Percentiles rank a stretch among this genome's conserved stretches.
These are phyloP conservation scores for Solidago caesia DNA, from an alignment of 129 eudicot genomes.

Conservation along the genomic window DNA sequence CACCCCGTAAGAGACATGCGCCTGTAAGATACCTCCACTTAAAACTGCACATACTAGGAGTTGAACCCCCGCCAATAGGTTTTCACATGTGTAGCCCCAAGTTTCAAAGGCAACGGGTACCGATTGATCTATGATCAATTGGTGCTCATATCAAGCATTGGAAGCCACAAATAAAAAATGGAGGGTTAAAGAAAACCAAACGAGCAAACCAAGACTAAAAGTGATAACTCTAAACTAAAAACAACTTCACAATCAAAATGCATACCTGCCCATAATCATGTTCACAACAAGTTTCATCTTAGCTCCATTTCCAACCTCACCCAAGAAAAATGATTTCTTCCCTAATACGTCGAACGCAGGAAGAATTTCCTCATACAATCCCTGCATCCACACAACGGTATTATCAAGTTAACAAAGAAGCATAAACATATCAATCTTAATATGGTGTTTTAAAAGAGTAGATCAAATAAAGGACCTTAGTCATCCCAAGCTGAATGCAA, in stretches of 20 bases:
- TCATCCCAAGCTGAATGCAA: background rate
- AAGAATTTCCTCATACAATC: conserved; percentile 65
- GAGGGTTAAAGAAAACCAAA: background rate
- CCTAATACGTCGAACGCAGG: conserved; percentile 95
- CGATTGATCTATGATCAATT: too few species aligned
- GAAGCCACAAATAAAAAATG: background rate
- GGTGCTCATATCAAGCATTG: background rate
- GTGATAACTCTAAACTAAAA: background rate
- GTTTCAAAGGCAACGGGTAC: too few species aligned
- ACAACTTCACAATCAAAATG: background rate
- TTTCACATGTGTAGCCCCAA: too few species aligned
- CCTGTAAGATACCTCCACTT: too few species aligned
- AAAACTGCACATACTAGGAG: too few species aligned
- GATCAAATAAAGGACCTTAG: background rate
- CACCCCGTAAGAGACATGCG: too few species aligned
- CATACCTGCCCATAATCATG: conserved; percentile 98
- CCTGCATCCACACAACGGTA: conserved; percentile 37
- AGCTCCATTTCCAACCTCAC: conserved; percentile 93
- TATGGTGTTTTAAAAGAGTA: background rate
- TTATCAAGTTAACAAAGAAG: background rate
- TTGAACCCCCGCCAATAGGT: too few species aligned
- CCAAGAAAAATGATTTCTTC: conserved; percentile 89
- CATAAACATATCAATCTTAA: background rate
- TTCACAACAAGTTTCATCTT: conserved; percentile 98
- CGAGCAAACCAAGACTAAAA: background rate